Conservation (phyloP, 140 eudicot genomes). For the Ambrosia hybrid region DNA sequence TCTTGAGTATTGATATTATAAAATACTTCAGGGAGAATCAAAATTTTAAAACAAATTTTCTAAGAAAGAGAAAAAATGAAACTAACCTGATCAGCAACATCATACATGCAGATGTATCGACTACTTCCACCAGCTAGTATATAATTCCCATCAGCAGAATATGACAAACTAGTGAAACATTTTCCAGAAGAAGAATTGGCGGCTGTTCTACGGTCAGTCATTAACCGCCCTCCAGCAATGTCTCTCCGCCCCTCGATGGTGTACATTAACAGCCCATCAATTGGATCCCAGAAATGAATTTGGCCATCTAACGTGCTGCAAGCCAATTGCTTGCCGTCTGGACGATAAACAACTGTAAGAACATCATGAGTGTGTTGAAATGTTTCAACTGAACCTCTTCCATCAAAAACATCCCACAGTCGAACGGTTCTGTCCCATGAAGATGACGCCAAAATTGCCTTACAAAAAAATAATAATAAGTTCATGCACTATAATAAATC, state of each 20-base stretch:
- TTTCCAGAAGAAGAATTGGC: constrained; percentile 89
- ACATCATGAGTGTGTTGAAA: constrained; percentile 91
- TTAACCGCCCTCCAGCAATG: constrained; percentile 92
- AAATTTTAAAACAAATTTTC: neutral
- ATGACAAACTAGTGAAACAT: constrained; percentile 86
- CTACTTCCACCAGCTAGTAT: constrained; percentile 97
- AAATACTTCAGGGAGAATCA: neutral
- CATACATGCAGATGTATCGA: constrained; percentile 92
- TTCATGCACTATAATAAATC: too few relatives aligned
- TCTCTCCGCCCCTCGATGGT: constrained; percentile 95
- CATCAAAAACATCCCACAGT: constrained; percentile 95
- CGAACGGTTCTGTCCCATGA: constrained; percentile 98
- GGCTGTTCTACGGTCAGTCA: constrained; percentile 93
- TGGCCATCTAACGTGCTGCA: constrained; percentile 93
- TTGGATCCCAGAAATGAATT: constrained; percentile 95
- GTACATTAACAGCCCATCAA: constrained; percentile 79
- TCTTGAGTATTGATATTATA: neutral
- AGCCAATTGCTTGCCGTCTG: constrained; percentile 97
- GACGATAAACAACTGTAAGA: constrained; percentile 89
- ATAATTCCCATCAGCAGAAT: constrained; percentile 96
- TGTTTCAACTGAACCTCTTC: constrained; percentile 84
- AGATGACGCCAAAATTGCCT: constrained; percentile 89
- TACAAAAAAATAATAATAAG: neutral
- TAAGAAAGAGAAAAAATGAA: neutral
- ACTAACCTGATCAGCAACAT: constrained; percentile 94